These are phyloP conservation scores for Trametes polyzona DNA, from an alignment of 1,284 basidiomycete species.

Conservation along the genomic window DNA sequence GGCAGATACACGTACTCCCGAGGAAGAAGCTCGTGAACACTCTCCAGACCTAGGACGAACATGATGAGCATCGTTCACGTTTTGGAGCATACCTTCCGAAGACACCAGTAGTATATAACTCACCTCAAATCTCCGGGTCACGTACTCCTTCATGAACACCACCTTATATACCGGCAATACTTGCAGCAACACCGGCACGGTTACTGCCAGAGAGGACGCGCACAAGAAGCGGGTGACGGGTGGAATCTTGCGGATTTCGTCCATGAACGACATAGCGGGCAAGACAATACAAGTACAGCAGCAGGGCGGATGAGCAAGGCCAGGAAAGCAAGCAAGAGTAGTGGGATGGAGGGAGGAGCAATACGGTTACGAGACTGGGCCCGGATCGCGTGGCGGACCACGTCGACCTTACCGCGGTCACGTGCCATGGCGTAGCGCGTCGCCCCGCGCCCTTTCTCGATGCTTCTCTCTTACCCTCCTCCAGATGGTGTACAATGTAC, in stretches of 20 bases:
- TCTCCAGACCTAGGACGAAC: slow-evolving; percentile 67
- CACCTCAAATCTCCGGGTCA: slow-evolving; percentile 59
- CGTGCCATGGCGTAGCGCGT: slow-evolving; percentile 9
- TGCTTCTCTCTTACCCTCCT: background rate
- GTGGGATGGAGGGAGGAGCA: too few relatives aligned
- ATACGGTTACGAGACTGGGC: too few relatives aligned
- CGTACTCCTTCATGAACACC: slow-evolving; percentile 56
- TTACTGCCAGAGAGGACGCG: slow-evolving; percentile 62
- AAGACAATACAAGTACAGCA: slow-evolving; percentile 1
- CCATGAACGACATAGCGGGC: slow-evolving; percentile 36
- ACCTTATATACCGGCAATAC: slow-evolving; percentile 60
- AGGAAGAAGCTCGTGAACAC: slow-evolving; percentile 79
- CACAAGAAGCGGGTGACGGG: slow-evolving; percentile 81
- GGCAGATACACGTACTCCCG: slow-evolving; percentile 54
- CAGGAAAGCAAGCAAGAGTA: background rate
- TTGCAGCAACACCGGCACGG: slow-evolving; percentile 63
- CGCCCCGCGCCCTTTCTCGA: slow-evolving; percentile 18
- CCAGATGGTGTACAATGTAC: background rate
- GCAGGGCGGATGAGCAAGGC: background rate
- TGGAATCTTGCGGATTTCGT: slow-evolving; percentile 81
- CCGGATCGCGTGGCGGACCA: slow-evolving; percentile 13
- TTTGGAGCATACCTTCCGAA: background rate
- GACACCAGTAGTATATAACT: slow-evolving; percentile 24
- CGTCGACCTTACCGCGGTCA: slow-evolving; percentile 20
- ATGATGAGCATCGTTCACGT: background rate